Evolutionary conservation across 768 basidiomycete genomes (phyloP), one percentile per base, ranked within the genome.

Genomic region (Mycena filopes): DNA sequence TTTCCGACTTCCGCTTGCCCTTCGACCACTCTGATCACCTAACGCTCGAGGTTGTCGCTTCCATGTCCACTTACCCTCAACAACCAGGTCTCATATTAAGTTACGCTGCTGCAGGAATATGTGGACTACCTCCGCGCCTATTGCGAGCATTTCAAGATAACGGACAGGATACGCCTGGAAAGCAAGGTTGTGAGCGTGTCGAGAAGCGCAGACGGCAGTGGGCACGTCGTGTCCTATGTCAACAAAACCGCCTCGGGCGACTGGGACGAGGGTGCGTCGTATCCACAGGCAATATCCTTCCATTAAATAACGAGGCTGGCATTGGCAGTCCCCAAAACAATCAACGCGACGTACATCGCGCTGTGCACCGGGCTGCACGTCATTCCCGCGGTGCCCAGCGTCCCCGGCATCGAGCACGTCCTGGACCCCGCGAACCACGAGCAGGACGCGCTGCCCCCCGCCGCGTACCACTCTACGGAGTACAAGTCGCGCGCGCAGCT

Each of bases 301-400:
- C 16, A 40, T 42, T 28, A 23, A 55, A n/a, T n/a, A n/a, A n/a
- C n/a, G n/a, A n/a, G n/a, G n/a, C n/a, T n/a, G n/a, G n/a, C n/a
- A 31, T 29, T 42, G 13, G 40, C 48, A 81, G 79, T 55, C 2
- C 74, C 73, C 20, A 63, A 63, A 20, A 70, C 69, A 3, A 75
- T 85, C 13, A 58, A 79, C 60, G 81, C 78, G 28, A 67, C 77
- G 46, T 80, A 81, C 68, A 70, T 89, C 15, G 82, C 83, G 21
- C 73, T 89, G 21, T 87, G 86, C 63, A 85, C 84, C 31, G 87
- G 87, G 15, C 76, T 89, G 4, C 87, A 88, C 69, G 86, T 87
- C 63, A 76, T 79, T 7, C 87, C 88, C 11, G 76, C 82, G 20
- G 76, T 84, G 23, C 88, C 88, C 0, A 36, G 60, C 8, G 79